Evolutionary conservation across 768 basidiomycete species (phyloP), one percentile per base, ranked within the genome.

Genomic region (Lentinula aciculospora): DNA sequence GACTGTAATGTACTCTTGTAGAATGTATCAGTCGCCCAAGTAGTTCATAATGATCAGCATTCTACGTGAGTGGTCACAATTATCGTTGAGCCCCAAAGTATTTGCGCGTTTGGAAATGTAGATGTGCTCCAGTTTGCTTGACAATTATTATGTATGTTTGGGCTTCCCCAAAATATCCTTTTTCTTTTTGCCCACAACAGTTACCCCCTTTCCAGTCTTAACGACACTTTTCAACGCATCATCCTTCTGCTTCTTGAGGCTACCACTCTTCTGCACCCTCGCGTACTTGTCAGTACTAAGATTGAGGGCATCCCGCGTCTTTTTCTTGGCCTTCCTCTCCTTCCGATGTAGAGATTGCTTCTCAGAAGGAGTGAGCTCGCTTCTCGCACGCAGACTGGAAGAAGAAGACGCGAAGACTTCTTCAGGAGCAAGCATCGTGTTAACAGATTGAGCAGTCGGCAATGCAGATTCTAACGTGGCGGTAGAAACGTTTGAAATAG

Each of bases 401-500:
- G 82, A 66, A 2, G 79, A 69, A 0, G 89, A 81, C 0, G 86
- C 76, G 64, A 89, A 88, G 13, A 98, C 74, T 71, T 99, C 97
- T 68, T 98, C 94, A 1, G 97, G 97, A 0, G 97, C 93, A 42
- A 99, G 81, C 78, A 94, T 88, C 0, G 84, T 86, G 2, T 87
- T 77, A 0, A 81, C 74, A 0, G 92, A 86, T 64, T 85, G 83
- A 8, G 85, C 80, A 0, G 92, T 90, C 0, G 96, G 97, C 4
- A 99, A 77, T 0, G 95, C 92, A 1, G 94, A 94, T 71, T 98
- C 97, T 62, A 98, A 71, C 3, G 85, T 80, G 25, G 93, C 81
- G 1, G 90, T 86, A 0, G 95, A 82, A 4, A 89, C 75, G 65
- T 98, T 94, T 12, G 88, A 77, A 32, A 98, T 71, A 0, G 92